Conservation (phyloP, 2,329 filamentous ascomycete species). For the Sporothrix variecibatus region DNA sequence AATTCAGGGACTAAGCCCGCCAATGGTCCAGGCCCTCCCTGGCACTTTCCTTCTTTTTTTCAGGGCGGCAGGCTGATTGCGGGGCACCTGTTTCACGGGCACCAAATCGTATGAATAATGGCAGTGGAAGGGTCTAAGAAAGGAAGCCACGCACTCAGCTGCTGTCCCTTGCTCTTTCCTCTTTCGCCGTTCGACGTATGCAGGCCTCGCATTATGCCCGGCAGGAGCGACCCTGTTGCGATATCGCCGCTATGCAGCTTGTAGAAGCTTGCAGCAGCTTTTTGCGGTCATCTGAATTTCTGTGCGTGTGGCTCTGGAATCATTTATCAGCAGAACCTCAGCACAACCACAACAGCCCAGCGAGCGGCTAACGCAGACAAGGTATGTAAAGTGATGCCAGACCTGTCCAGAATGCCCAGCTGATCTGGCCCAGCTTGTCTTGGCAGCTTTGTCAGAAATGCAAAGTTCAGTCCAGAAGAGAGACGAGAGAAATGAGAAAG, state of each 20-base stretch:
- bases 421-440: not conserved
- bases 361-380: not conserved
- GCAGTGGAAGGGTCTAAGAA: not conserved
- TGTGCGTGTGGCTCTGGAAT: slow-evolving; percentile 8
- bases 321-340: slow-evolving; percentile 7
- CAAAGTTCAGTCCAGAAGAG: not conserved
- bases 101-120: not conserved
- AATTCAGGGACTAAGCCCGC: not conserved
- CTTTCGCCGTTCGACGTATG: not conserved
- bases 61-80: slow-evolving; percentile 1
- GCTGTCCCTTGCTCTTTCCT: not conserved
- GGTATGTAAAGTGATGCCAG: not conserved
- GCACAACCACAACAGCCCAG: not conserved
- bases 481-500: not conserved
- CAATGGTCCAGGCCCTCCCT: not conserved
- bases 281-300: not conserved
- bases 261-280: not conserved
- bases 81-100: not conserved
- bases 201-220: not conserved
- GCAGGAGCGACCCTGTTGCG: not conserved
- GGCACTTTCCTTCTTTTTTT: not conserved
- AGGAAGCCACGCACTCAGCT: not conserved
- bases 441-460: slow-evolving; percentile 6
- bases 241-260: not conserved
- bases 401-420: not conserved